These are phyloP conservation scores for Tolypocladium pustulatum DNA, from an alignment of 2,329 filamentous ascomycete species.

Conservation along the genomic window DNA sequence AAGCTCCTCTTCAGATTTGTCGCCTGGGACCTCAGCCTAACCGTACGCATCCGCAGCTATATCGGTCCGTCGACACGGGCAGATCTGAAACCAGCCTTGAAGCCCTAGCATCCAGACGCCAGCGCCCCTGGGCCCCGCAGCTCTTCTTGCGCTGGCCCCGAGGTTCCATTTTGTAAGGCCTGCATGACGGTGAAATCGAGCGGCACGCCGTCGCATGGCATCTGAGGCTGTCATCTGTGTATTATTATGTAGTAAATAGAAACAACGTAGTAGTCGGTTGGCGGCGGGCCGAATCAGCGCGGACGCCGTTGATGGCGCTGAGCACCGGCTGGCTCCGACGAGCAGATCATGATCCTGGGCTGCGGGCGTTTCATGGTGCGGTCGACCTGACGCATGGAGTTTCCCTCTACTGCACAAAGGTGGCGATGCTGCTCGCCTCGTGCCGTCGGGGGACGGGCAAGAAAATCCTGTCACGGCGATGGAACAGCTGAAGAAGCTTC, in stretches of 20 bases:
- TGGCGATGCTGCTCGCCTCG: background rate
- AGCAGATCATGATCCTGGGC: background rate
- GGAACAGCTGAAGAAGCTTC: background rate
- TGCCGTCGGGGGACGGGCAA: background rate
- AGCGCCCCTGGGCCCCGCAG: background rate
- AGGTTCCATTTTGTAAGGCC: background rate
- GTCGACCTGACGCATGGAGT: background rate
- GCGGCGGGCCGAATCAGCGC: background rate
- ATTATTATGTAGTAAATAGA: background rate
- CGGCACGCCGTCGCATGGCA: background rate
- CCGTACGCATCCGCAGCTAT: background rate
- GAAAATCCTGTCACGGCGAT: background rate
- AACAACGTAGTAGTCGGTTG: background rate
- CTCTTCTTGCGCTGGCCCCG: background rate
- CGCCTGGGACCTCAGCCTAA: too few species aligned
- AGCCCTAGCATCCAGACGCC: background rate
- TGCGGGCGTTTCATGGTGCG: background rate
- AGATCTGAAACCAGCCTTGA: background rate
- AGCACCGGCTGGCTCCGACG: background rate
- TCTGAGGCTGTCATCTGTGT: too few species aligned
- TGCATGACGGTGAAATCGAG: background rate
- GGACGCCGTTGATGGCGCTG: too few species aligned
- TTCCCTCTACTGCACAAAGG: background rate
- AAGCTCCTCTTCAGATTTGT: background rate
- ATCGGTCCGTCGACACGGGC: background rate